A percentile compares a stretch with the other conserved stretches of the same genome.
These are phyloP conservation scores for Kokia cookei DNA, from an alignment of 441 rosid genomes.

Conservation along the genomic window DNA sequence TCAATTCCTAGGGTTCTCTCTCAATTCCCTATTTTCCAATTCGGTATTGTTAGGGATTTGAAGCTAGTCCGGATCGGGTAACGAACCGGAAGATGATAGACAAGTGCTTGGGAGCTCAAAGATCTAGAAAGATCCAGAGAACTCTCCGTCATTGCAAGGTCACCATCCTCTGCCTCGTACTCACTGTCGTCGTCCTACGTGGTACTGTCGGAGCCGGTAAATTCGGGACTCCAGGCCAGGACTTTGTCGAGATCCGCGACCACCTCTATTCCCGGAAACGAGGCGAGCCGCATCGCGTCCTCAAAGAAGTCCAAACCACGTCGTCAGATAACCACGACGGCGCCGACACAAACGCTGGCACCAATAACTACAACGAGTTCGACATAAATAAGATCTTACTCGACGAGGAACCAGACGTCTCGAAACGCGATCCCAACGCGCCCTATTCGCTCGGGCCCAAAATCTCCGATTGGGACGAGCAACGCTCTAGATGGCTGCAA, in stretches of 20 bases:
- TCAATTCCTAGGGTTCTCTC: not conserved
- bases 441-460: not conserved
- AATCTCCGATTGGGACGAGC: conserved; percentile 1
- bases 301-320: conserved; percentile 50
- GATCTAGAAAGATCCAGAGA: not conserved
- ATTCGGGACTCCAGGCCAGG: not conserved
- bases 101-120: not conserved
- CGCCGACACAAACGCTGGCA: not conserved
- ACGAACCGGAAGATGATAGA: not conserved
- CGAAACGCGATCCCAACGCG: not conserved
- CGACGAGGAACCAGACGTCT: not conserved
- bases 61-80: not conserved
- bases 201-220: not conserved
- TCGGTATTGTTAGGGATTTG: not conserved
- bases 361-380: not conserved
- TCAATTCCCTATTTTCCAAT: not conserved
- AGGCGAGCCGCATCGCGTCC: conserved; percentile 80
- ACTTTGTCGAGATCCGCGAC: conserved; percentile 36
- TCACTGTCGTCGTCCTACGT: not conserved
- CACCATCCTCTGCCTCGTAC: not conserved
- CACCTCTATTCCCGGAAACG: conserved; percentile 65
- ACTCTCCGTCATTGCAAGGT: not conserved
- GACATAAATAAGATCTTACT: not conserved
- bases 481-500: not conserved
- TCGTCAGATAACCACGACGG: conserved; percentile 10